Percentiles rank a stretch among this genome's conserved stretches.
Conservation (phyloP, 768 basidiomycete genomes). For the Kwoniella dejecticola region DNA sequence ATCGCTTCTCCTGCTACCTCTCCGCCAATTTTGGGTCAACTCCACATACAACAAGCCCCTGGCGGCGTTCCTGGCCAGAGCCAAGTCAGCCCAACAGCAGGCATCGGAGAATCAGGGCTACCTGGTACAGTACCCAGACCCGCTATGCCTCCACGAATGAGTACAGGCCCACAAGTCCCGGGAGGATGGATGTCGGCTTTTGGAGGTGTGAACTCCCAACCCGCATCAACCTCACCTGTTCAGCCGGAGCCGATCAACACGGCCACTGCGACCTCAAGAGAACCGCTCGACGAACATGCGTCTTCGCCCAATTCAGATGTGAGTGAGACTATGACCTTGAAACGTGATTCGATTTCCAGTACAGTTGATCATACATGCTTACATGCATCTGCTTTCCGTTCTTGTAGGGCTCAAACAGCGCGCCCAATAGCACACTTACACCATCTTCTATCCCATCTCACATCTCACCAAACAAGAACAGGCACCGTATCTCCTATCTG, state of each 20-base stretch:
- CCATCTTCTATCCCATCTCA: slow-evolving; percentile 39
- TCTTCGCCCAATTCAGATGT: slow-evolving; percentile 20
- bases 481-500: slow-evolving; percentile 67
- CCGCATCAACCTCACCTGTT: neutral
- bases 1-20: slow-evolving; percentile 33
- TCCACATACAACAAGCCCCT: slow-evolving; percentile 18
- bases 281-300: neutral
- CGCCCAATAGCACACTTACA: slow-evolving; percentile 1
- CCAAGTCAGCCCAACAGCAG: slow-evolving; percentile 5
- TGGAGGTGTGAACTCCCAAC: neutral
- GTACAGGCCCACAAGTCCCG: slow-evolving; percentile 46
- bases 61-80: neutral
- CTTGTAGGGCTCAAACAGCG: slow-evolving; percentile 1
- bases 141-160: slow-evolving; percentile 31
- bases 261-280: neutral
- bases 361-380: no score
- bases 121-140: slow-evolving; percentile 26
- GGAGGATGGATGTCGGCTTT: slow-evolving; percentile 38
- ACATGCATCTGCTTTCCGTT: no score
- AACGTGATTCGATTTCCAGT: neutral
- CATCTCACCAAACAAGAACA: slow-evolving; percentile 33
- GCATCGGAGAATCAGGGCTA: neutral
- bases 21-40: slow-evolving; percentile 42
- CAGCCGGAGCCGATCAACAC: neutral
- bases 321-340: slow-evolving; percentile 1